phyloP scores from a whole-genome alignment of 1,139 yeast genomes.

The Kodamaea plutei region DNA sequence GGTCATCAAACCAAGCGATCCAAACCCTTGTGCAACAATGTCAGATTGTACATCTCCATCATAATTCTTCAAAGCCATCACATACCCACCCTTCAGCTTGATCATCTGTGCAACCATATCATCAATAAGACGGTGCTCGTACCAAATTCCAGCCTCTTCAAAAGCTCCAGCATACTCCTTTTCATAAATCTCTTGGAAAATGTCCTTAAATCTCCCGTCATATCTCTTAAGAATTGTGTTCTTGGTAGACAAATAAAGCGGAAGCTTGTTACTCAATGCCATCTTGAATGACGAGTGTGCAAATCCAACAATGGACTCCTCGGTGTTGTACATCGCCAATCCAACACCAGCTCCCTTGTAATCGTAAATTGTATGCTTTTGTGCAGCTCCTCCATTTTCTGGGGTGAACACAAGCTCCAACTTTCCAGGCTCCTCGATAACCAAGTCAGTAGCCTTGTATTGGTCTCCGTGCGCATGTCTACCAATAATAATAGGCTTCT shows the following conservation, averaged over 20 bases:
- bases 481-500: conserved; percentile 90
- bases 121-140: conserved; percentile 93
- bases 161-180: conserved; percentile 62
- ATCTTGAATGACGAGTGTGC: conserved; percentile 90
- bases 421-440: conserved; percentile 75
- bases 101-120: conserved; percentile 99
- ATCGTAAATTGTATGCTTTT: conserved; percentile 62
- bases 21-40: conserved; percentile 96
- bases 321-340: conserved; percentile 92
- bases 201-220: conserved; percentile 94
- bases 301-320: conserved; percentile 81
- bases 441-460: conserved; percentile 86
- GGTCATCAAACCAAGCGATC: conserved; percentile 94
- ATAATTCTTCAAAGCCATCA: conserved; percentile 93
- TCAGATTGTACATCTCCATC: conserved; percentile 98
- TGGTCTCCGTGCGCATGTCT: conserved; percentile 98
- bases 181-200: conserved; percentile 79
- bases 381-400: conserved; percentile 55
- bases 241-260: conserved; percentile 83
- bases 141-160: conserved; percentile 80
- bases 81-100: conserved; percentile 90
- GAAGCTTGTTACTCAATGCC: conserved; percentile 74
- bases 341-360: conserved; percentile 82
- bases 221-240: conserved; percentile 90
- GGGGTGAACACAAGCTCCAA: conserved; percentile 79